phyloP scores from a whole-genome alignment of 495 filamentous ascomycete genomes.

The Cudoniella acicularis region DNA sequence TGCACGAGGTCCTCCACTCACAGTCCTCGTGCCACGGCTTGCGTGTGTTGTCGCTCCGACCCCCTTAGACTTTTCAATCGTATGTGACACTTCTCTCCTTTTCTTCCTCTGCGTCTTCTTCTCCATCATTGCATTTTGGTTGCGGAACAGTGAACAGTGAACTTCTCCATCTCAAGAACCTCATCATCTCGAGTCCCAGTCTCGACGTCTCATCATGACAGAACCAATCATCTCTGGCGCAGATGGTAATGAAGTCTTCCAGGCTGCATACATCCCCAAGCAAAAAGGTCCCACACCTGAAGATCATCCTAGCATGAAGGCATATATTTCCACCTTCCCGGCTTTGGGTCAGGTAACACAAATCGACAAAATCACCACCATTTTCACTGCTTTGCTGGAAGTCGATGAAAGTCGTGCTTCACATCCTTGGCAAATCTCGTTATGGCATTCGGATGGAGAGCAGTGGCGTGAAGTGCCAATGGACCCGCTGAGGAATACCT shows the following conservation, averaged over 20 bases:
- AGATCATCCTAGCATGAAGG: conserved; percentile 29
- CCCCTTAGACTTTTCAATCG: not conserved
- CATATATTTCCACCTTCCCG: conserved; percentile 49
- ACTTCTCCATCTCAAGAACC: no score
- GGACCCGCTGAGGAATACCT: conserved; percentile 32
- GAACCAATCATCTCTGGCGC: conserved; percentile 12
- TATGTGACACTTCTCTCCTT: conserved; percentile 2
- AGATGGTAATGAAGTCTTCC: conserved; percentile 24
- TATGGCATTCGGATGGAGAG: conserved; percentile 67
- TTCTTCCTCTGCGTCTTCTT: conserved; percentile 4
- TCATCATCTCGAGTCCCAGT: not conserved
- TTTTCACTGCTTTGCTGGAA: conserved; percentile 71
- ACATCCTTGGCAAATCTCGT: conserved; percentile 64
- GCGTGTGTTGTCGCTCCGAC: conserved; percentile 7
- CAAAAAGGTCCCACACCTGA: conserved; percentile 20
- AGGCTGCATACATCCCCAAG: conserved; percentile 23
- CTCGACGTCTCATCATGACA: conserved; percentile 13
- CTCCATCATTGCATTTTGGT: not conserved
- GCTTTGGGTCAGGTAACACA: conserved; percentile 67
- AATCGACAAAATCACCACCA: conserved; percentile 45
- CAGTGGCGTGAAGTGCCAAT: conserved; percentile 49
- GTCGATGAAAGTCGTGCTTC: conserved; percentile 50
- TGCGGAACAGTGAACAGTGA: no score
- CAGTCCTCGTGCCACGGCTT: conserved; percentile 1
- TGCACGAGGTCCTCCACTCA: not conserved